Conservation (phyloP, 1,284 basidiomycete species). For the Schizophyllum amplum region DNA sequence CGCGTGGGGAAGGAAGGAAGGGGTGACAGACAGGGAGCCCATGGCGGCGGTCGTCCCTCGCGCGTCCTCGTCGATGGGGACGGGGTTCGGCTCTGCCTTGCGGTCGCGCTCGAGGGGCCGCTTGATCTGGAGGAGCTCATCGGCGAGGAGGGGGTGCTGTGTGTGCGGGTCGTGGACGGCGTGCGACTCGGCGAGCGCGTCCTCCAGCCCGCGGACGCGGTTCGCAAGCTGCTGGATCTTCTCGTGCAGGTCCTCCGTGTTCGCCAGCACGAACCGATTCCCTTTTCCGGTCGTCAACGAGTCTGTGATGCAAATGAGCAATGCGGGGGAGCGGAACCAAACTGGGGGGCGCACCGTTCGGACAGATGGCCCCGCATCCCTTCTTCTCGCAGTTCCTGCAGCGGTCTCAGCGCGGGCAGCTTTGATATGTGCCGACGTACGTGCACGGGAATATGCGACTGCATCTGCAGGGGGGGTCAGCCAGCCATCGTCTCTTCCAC, state of each 20-base stretch:
- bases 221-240: constrained; percentile 52
- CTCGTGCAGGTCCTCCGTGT: constrained; percentile 59
- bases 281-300: constrained; percentile 67
- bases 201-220: constrained; percentile 56
- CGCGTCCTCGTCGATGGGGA: constrained; percentile 34
- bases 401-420: constrained; percentile 7
- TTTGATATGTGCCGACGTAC: constrained; percentile 18
- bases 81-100: constrained; percentile 22
- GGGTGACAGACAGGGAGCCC: constrained; percentile 47
- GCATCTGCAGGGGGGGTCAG: constrained; percentile 31
- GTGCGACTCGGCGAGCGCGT: constrained; percentile 49
- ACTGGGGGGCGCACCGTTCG: constrained; percentile 36
- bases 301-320: constrained; percentile 25
- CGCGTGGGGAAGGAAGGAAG: not conserved
- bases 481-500: constrained; percentile 9
- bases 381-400: constrained; percentile 60
- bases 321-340: constrained; percentile 7
- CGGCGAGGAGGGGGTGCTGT: constrained; percentile 46
- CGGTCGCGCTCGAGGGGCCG: constrained; percentile 53
- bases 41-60: constrained; percentile 50
- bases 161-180: constrained; percentile 31
- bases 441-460: constrained; percentile 57
- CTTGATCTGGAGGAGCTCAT: constrained; percentile 56
- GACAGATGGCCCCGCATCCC: constrained; percentile 54
- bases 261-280: constrained; percentile 64